Conservation (phyloP, 257 asterid species). For the Ehretia macrophylla region DNA sequence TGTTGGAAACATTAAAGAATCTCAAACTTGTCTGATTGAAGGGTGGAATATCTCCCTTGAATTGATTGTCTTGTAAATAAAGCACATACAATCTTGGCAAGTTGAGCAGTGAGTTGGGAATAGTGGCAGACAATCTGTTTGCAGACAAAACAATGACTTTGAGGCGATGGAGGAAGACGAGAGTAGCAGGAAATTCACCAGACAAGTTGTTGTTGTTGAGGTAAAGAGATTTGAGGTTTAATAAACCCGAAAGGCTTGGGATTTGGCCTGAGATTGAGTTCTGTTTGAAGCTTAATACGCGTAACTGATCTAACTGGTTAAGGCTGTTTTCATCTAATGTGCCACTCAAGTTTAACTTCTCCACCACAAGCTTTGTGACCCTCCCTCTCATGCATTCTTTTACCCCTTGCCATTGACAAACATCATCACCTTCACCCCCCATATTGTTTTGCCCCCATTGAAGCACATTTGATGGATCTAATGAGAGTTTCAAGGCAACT, state of each 20-base stretch:
- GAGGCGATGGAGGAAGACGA: constrained; percentile 55
- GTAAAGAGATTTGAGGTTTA: constrained; percentile 68
- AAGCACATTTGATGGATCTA: constrained; percentile 58
- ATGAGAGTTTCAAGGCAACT: constrained; percentile 41
- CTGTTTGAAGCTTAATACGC: constrained; percentile 78
- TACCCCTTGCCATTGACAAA: constrained; percentile 79
- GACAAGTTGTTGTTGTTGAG: constrained; percentile 62
- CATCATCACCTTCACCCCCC: constrained; percentile 29
- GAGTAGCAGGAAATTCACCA: constrained; percentile 53
- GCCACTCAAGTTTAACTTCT: constrained; percentile 62
- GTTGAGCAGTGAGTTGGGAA: constrained; percentile 42
- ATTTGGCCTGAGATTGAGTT: constrained; percentile 69
- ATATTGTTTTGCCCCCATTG: constrained; percentile 34
- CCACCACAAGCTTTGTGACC: constrained; percentile 77
- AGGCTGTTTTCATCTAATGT: constrained; percentile 50
- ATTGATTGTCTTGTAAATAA: constrained; percentile 61
- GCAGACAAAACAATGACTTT: constrained; percentile 60
- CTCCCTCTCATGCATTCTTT: constrained; percentile 72
- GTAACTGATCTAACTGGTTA: constrained; percentile 69
- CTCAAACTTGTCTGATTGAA: constrained; percentile 56
- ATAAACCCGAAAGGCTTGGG: constrained; percentile 59
- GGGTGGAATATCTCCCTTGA: constrained; percentile 64
- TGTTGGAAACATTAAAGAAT: constrained; percentile 77
- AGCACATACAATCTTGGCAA: constrained; percentile 54
- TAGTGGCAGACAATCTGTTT: constrained; percentile 54